phyloP scores from a whole-genome alignment of 2,329 filamentous ascomycete genomes.

The Dothideomycetidae sp. region DNA sequence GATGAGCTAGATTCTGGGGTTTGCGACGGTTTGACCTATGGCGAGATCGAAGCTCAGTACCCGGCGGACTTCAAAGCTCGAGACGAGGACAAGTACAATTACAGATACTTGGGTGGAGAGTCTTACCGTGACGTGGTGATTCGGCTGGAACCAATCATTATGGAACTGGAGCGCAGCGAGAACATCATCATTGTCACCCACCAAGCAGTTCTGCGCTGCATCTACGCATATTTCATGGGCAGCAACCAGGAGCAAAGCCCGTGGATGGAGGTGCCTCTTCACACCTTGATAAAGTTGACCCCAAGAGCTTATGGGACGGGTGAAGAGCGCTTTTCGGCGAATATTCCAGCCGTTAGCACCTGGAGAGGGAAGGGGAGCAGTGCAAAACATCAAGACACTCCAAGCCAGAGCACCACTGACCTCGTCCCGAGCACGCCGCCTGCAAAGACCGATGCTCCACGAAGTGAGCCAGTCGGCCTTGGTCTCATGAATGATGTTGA shows the following conservation, averaged over 20 bases:
- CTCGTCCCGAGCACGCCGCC: background rate
- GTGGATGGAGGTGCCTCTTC: conserved; percentile 97
- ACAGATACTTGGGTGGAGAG: conserved; percentile 92
- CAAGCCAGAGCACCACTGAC: background rate
- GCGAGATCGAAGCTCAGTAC: conserved; percentile 79
- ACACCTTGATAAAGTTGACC: conserved; percentile 92
- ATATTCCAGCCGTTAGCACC: conserved; percentile 91
- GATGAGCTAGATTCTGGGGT: conserved; percentile 95
- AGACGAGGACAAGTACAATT: conserved; percentile 99
- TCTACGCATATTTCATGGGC: conserved; percentile 99
- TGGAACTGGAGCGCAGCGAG: conserved; percentile 92
- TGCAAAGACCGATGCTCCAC: background rate
- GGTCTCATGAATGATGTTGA: background rate
- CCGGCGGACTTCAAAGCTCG: conserved; percentile 91
- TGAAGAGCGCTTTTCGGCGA: conserved; percentile 72
- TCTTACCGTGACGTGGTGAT: conserved; percentile 95
- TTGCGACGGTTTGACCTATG: conserved; percentile 91
- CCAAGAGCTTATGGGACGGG: conserved; percentile 88
- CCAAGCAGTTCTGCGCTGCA: conserved; percentile 89
- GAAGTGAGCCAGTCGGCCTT: background rate
- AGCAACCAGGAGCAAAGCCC: conserved; percentile 83
- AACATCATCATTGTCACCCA: conserved; percentile 98
- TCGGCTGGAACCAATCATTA: conserved; percentile 95
- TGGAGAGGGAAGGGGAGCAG: conserved; percentile 90
- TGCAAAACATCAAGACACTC: conserved; percentile 58